Base-by-base conservation (phyloP, 768 basidiomycete genomes). In the Russula griseocarnosa region DNA sequence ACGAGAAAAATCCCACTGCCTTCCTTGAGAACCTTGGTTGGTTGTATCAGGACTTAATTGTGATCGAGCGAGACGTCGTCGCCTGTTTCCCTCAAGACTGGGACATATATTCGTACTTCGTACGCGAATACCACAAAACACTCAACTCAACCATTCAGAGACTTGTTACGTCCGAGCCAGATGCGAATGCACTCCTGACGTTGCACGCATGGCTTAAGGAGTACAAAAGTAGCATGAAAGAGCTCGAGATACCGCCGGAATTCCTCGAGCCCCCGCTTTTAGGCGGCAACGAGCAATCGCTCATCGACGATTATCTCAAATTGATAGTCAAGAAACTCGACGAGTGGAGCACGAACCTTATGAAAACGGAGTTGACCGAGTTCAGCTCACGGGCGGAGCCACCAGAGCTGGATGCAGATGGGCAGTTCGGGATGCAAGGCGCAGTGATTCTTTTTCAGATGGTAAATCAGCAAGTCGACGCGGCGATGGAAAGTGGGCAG, bases 361-460 rank as follows among this genome's bases (percentile, higher is more conserved):
- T 97, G 90, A 88, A 86, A 73, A 89, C 91, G 20, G 96, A 98
- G 73, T 77, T 90, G 24, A 79, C 82, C 20, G 92, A 94, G 63
- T 98, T 99, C 76, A 83, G 82, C 13, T 83, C 86, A 55, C 84
- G 97, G 22, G 83, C 86, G 38, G 85, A 89, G 69, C 91, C 92
- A 28, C 96, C 94, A 3, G 96, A 98, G 75, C 76, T 89, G 52
- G 92, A 94, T 71, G 84, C 84, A 60, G 94, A 98, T 63, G 93
- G 92, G 16, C 79, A 89, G 66, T 98, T 98, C 72, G 91, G 91
- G 22, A 89, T 87, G 65, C 91, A 97, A 72, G 75, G 95, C 49
- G 88, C 95, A 20, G 85, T 96, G 57, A 97, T 98, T 70, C 80
- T 99, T 65, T 98, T 98, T 82, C 92, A 97, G 76, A 94, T 98